These are phyloP conservation scores for Aspergillus asperescens DNA, from an alignment of 495 filamentous ascomycete genomes.

Conservation along the genomic window DNA sequence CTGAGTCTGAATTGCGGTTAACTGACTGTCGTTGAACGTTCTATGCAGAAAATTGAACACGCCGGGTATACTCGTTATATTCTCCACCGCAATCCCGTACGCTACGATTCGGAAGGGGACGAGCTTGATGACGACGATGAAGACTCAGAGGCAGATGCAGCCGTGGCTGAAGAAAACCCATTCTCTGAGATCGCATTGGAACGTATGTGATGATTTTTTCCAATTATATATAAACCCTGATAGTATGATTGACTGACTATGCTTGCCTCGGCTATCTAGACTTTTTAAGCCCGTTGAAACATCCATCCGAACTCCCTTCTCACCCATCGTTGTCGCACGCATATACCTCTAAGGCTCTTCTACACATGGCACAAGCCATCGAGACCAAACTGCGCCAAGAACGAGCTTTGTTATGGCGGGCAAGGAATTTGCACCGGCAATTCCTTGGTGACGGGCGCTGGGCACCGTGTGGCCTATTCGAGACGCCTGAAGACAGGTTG, in stretches of 20 bases:
- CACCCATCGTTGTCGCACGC: slow-evolving; percentile 81
- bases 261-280: slow-evolving; percentile 45
- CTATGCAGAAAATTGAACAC: slow-evolving; percentile 68
- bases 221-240: background rate
- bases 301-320: slow-evolving; percentile 74
- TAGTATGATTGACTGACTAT: slow-evolving; percentile 1
- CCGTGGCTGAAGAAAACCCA: slow-evolving; percentile 72
- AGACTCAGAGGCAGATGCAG: slow-evolving; percentile 67
- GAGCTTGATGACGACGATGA: slow-evolving; percentile 69
- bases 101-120: slow-evolving; percentile 81
- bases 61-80: slow-evolving; percentile 80
- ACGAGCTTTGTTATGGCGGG: slow-evolving; percentile 64
- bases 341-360: slow-evolving; percentile 76
- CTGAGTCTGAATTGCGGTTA: background rate
- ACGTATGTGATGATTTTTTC: slow-evolving; percentile 49
- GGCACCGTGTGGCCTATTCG: slow-evolving; percentile 60
- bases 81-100: slow-evolving; percentile 65
- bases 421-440: slow-evolving; percentile 70
- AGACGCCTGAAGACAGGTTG: slow-evolving; percentile 33
- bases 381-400: slow-evolving; percentile 72
- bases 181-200: slow-evolving; percentile 78
- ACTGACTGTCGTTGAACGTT: slow-evolving; percentile 1
- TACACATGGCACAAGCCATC: slow-evolving; percentile 65
- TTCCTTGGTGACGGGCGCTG: slow-evolving; percentile 76
- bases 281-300: slow-evolving; percentile 78